phyloP scores from a whole-genome alignment of 2,329 filamentous ascomycete genomes.

The Phialemoniopsis sp. region DNA sequence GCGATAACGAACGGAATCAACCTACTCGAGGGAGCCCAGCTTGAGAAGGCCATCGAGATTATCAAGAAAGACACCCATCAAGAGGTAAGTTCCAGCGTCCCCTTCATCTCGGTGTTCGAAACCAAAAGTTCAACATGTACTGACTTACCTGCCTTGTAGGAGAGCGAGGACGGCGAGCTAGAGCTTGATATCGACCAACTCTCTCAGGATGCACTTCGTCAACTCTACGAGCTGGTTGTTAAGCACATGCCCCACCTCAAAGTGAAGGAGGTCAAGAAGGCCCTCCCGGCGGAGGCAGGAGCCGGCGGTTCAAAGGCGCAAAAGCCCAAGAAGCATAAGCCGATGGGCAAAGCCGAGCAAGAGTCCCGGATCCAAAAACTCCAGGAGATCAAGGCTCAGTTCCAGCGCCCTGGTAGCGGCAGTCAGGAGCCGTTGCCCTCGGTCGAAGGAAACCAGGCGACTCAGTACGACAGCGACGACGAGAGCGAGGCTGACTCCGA shows the following conservation, averaged over 20 bases:
- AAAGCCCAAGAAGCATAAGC: slow-evolving; percentile 71
- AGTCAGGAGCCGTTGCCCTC: slow-evolving; percentile 39
- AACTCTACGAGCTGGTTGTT: slow-evolving; percentile 41
- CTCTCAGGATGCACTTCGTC: slow-evolving; percentile 49
- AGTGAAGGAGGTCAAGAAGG: slow-evolving; percentile 22
- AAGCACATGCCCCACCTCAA: slow-evolving; percentile 31
- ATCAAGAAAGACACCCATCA: slow-evolving; percentile 82
- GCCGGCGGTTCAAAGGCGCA: slow-evolving; percentile 21
- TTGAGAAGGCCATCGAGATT: slow-evolving; percentile 78
- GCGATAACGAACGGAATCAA: slow-evolving; percentile 84
- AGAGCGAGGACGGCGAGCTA: slow-evolving; percentile 55
- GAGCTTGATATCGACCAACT: slow-evolving; percentile 57
- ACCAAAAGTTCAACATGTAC: not conserved
- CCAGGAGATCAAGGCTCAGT: slow-evolving; percentile 53
- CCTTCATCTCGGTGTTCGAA: not conserved
- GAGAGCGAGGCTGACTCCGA: slow-evolving; percentile 43
- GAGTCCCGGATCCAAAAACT: slow-evolving; percentile 63
- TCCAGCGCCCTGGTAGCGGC: slow-evolving; percentile 38
- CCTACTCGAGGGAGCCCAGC: slow-evolving; percentile 71
- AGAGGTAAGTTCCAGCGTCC: slow-evolving; percentile 54
- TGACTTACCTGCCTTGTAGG: slow-evolving; percentile 27
- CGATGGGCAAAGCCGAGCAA: slow-evolving; percentile 70
- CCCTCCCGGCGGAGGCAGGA: slow-evolving; percentile 16
- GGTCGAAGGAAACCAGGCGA: slow-evolving; percentile 26
- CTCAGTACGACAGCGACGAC: slow-evolving; percentile 40